Evolutionary conservation across 495 filamentous ascomycete species (phyloP), one percentile per base, ranked within the genome.

Genomic region (Aspergillus carlsbadensis): DNA sequence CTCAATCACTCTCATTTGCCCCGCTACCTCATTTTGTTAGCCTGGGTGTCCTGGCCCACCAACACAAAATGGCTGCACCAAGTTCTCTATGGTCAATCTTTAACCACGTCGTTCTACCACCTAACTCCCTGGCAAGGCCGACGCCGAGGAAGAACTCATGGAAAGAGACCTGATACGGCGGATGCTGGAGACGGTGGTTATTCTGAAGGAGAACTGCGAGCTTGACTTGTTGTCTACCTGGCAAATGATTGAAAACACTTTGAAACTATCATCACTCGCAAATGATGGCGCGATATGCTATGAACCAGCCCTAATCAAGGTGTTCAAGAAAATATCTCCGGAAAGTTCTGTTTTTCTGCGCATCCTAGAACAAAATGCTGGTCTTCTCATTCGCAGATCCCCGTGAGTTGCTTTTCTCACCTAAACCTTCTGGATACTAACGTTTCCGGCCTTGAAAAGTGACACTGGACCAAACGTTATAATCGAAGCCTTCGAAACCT

Each of bases 401-500:
- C 13, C 47, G 79, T 81, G 59, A 73, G 80, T 75, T 15, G 3
- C 17, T 8, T 13, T 15, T 1, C 22, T 21, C 17, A 34, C 24
- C 2, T 17, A 2, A 33, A 60, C 7, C 3, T 35, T 45, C 53
- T 15, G 17, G 21, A 33, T 14, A 6, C 41, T 29, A 29, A 29
- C 29, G 18, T 46, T 7, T 14, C 17, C 43, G 21, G 35, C 22
- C 24, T 22, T n/a, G n/a, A n/a, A n/a, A n/a, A n/a, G n/a, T n/a
- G 22, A 41, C 34, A 37, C 24, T 24, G 63, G 68, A n/a, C n/a
- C n/a, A n/a, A n/a, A n/a, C 7, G 60, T 78, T 35, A 53, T 78
- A 7, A 71, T 87, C 35, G 84, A 87, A 60, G 69, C 74, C 1
- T 85, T 86, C 49, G 83, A 87, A 58, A 67, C 80, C 8, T 84